Evolutionary conservation across 2,329 filamentous ascomycete genomes (phyloP).

Genomic region (Albifimbria verrucaria): DNA sequence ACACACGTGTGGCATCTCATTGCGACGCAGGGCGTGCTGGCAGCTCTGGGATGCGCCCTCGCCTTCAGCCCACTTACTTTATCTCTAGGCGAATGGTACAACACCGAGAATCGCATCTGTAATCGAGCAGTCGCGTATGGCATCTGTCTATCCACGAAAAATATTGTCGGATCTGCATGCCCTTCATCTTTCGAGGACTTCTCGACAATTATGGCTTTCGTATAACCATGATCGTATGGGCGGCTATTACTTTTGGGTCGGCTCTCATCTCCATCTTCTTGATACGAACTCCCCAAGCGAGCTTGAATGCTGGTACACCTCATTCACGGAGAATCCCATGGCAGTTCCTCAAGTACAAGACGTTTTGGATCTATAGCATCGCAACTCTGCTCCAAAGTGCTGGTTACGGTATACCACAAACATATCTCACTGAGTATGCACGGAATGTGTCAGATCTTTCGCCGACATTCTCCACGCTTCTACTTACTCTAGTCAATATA

Average conservation of each 20-base stretch:
- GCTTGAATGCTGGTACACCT: neutral
- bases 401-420: slow-evolving; percentile 13
- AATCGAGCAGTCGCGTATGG: slow-evolving; percentile 13
- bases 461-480: slow-evolving; percentile 9
- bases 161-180: slow-evolving; percentile 9
- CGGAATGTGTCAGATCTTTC: slow-evolving; percentile 7
- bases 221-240: slow-evolving; percentile 8
- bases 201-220: slow-evolving; percentile 11
- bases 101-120: slow-evolving; percentile 8
- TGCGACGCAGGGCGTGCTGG: slow-evolving; percentile 9
- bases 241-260: slow-evolving; percentile 8
- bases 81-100: slow-evolving; percentile 14
- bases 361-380: slow-evolving; percentile 9
- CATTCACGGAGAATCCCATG: slow-evolving; percentile 5
- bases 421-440: slow-evolving; percentile 13
- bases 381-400: slow-evolving; percentile 11
- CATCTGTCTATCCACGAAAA: slow-evolving; percentile 12
- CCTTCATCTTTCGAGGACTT: slow-evolving; percentile 12
- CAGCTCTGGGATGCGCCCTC: slow-evolving; percentile 11
- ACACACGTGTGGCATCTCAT: slow-evolving; percentile 11
- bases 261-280: slow-evolving; percentile 7
- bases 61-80: slow-evolving; percentile 13
- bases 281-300: slow-evolving; percentile 8
- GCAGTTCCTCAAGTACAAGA: slow-evolving; percentile 7
- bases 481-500: slow-evolving; percentile 11